phyloP scores from a whole-genome alignment of 164 flowering plant species.

The Umbilicus rupestris region DNA sequence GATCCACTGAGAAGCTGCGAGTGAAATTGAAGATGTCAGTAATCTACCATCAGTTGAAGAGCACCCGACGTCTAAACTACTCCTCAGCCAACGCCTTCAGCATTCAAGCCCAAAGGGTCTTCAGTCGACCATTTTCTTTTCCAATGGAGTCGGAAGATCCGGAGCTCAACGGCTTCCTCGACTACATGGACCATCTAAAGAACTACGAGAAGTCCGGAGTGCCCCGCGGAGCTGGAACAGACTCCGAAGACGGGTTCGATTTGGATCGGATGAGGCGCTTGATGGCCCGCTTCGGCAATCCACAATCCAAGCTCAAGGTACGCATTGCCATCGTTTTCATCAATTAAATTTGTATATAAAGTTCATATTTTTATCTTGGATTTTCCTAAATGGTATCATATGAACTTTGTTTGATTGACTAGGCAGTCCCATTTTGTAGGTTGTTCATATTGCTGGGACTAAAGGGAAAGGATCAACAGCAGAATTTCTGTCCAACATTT shows the following conservation, averaged over 20 bases:
- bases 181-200: conserved; percentile 61
- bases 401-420: background rate
- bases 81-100: background rate
- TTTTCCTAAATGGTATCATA: no score
- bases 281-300: conserved; percentile 67
- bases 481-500: conserved; percentile 70
- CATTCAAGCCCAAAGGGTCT: background rate
- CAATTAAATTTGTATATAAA: background rate
- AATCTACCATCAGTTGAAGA: background rate
- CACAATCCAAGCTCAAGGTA: conserved; percentile 77
- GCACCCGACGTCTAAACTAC: background rate
- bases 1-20: no score
- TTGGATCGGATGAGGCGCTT: conserved; percentile 73
- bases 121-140: background rate
- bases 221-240: conserved; percentile 84
- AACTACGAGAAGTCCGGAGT: conserved; percentile 82
- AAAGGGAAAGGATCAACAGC: conserved; percentile 99
- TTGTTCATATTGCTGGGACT: conserved; percentile 92
- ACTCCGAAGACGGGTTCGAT: conserved; percentile 78
- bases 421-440: conserved; percentile 24
- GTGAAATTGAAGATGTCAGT: background rate
- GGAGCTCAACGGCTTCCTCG: conserved; percentile 42
- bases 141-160: conserved; percentile 24
- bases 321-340: background rate
- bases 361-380: background rate